Percentiles rank a stretch among this genome's conserved stretches.
phyloP scores from a whole-genome alignment of 345 rosid species.

The Angophora floribunda region DNA sequence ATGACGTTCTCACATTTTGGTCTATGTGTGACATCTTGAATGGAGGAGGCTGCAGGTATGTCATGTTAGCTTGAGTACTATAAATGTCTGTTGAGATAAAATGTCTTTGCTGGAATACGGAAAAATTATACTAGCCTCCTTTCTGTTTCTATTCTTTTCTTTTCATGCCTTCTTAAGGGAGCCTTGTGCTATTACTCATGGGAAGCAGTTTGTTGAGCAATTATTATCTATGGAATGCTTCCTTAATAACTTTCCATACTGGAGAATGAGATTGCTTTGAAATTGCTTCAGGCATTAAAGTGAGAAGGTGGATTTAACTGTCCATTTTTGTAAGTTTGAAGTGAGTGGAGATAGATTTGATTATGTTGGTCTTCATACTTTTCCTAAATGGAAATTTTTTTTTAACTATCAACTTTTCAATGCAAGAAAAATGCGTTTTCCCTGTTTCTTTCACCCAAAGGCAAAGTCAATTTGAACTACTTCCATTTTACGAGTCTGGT shows the following conservation, averaged over 20 bases:
- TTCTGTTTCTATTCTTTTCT: neutral
- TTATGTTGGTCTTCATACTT: neutral
- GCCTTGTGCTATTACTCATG: neutral
- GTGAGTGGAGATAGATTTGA: neutral
- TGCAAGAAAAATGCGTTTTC: neutral
- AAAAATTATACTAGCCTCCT: neutral
- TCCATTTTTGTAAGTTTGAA: neutral
- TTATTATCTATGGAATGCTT: neutral
- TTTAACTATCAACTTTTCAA: neutral
- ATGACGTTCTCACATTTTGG: slow-evolving; percentile 52
- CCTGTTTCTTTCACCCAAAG: neutral
- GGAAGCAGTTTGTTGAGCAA: neutral
- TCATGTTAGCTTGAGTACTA: neutral
- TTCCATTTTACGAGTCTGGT: neutral
- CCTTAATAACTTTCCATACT: neutral
- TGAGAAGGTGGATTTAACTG: neutral
- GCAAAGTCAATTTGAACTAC: neutral
- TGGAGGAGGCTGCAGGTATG: slow-evolving; percentile 68
- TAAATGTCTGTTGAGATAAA: neutral
- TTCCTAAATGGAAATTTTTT: neutral
- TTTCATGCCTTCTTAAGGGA: neutral
- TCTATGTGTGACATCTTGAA: slow-evolving; percentile 69
- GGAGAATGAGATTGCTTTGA: neutral
- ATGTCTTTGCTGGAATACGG: neutral
- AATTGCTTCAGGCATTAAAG: neutral